Percentiles rank a stretch among this genome's conserved stretches.
Conservation (phyloP, 2,329 filamentous ascomycete species). For the Penicillium sumatraense region DNA sequence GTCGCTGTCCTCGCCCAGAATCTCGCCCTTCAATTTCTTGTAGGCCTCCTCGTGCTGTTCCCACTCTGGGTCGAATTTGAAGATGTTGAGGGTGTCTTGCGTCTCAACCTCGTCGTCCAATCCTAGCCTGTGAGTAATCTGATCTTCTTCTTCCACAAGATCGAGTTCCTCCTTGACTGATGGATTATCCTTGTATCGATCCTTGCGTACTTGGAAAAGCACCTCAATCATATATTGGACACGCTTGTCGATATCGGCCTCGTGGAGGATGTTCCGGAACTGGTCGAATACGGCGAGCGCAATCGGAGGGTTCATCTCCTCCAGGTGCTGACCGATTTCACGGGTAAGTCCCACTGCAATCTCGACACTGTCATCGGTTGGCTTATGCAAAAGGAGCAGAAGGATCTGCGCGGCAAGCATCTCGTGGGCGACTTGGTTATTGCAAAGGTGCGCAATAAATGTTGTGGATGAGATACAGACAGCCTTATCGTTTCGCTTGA, state of each 20-base stretch:
- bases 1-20: conserved; percentile 89
- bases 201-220: conserved; percentile 92
- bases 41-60: conserved; percentile 91
- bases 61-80: conserved; percentile 90
- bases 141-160: conserved; percentile 95
- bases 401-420: conserved; percentile 92
- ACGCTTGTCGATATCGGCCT: conserved; percentile 94
- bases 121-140: conserved; percentile 86
- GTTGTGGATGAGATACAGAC: conserved; percentile 92
- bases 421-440: conserved; percentile 94
- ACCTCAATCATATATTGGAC: conserved; percentile 99
- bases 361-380: conserved; percentile 96
- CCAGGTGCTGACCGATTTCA: conserved; percentile 90
- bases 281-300: conserved; percentile 92
- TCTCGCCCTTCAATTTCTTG: conserved; percentile 87
- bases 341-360: conserved; percentile 93
- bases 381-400: conserved; percentile 88
- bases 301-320: conserved; percentile 92
- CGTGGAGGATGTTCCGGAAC: conserved; percentile 92
- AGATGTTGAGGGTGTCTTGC: conserved; percentile 89
- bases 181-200: conserved; percentile 94
- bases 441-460: conserved; percentile 93
- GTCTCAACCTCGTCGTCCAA: conserved; percentile 84
- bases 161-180: conserved; percentile 91
- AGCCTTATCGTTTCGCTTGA: conserved; percentile 94